Evolutionary conservation across 2,329 filamentous ascomycete genomes (phyloP).

Genomic region (Penicillium rolfsii): DNA sequence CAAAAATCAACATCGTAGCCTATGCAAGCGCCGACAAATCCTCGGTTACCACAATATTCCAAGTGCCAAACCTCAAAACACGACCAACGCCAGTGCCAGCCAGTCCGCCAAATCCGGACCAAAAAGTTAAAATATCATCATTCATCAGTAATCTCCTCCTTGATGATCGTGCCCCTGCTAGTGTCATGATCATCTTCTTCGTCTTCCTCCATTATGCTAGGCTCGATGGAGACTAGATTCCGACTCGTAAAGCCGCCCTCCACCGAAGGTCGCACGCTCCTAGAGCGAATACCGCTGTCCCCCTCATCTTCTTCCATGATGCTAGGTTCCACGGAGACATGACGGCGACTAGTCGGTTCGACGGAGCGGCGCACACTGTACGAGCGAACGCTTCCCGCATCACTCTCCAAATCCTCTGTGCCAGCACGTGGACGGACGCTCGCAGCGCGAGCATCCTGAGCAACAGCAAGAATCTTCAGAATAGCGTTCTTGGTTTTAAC

Average conservation of each 20-base stretch:
- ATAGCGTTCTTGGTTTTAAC: constrained; percentile 52
- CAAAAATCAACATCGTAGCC: neutral
- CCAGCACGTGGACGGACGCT: constrained; percentile 40
- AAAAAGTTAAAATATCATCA: constrained; percentile 24
- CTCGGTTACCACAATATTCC: neutral
- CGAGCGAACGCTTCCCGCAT: constrained; percentile 38
- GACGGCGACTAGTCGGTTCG: constrained; percentile 33
- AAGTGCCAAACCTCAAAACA: neutral
- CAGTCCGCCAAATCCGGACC: constrained; percentile 20
- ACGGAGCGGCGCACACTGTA: constrained; percentile 36
- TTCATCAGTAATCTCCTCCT: constrained; percentile 37
- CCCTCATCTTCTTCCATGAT: constrained; percentile 44
- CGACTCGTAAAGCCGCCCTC: constrained; percentile 30
- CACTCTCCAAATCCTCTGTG: constrained; percentile 37
- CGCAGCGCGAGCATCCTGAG: constrained; percentile 49
- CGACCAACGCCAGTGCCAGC: constrained; percentile 18
- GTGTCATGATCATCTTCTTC: constrained; percentile 41
- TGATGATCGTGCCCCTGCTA: constrained; percentile 38
- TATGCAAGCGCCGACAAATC: constrained; percentile 1
- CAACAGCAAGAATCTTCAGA: constrained; percentile 50
- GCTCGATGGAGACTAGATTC: constrained; percentile 35
- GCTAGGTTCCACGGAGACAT: constrained; percentile 41
- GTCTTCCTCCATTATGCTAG: constrained; percentile 45
- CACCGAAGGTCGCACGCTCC: constrained; percentile 31
- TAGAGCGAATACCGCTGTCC: constrained; percentile 34